These are phyloP conservation scores for Stemphylium lycopersici DNA, from an alignment of 2,329 filamentous ascomycete genomes.

Conservation along the genomic window DNA sequence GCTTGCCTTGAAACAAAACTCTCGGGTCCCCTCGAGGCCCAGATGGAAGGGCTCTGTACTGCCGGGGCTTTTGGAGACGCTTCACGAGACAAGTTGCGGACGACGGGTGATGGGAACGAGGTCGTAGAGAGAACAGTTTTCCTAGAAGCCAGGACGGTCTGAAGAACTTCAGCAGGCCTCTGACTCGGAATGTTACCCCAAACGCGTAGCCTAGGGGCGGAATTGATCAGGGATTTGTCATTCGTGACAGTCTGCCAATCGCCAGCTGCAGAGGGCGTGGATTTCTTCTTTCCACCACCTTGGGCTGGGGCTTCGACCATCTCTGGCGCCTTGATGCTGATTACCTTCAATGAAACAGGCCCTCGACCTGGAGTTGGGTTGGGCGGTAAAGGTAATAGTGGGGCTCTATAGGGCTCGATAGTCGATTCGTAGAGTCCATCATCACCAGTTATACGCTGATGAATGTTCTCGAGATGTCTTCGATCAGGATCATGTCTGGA, in stretches of 20 bases:
- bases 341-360: slow-evolving; percentile 14
- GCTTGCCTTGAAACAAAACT: neutral
- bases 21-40: slow-evolving; percentile 6
- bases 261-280: neutral
- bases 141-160: neutral
- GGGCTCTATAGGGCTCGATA: slow-evolving; percentile 24
- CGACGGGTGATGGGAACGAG: neutral
- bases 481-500: slow-evolving; percentile 17
- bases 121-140: neutral
- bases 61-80: neutral
- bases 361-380: slow-evolving; percentile 4
- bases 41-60: neutral
- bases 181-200: slow-evolving; percentile 8
- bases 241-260: slow-evolving; percentile 6
- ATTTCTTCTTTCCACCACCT: neutral
- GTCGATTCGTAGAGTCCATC: slow-evolving; percentile 19
- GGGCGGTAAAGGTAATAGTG: slow-evolving; percentile 13
- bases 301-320: neutral
- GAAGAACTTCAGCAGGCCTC: neutral
- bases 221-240: neutral
- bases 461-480: slow-evolving; percentile 27
- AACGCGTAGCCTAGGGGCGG: neutral
- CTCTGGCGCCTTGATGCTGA: slow-evolving; percentile 5
- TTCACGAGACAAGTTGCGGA: neutral
- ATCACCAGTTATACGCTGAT: slow-evolving; percentile 25